These are phyloP conservation scores for Macrophomina phaseolina DNA, from an alignment of 2,329 filamentous ascomycete genomes.

Conservation along the genomic window DNA sequence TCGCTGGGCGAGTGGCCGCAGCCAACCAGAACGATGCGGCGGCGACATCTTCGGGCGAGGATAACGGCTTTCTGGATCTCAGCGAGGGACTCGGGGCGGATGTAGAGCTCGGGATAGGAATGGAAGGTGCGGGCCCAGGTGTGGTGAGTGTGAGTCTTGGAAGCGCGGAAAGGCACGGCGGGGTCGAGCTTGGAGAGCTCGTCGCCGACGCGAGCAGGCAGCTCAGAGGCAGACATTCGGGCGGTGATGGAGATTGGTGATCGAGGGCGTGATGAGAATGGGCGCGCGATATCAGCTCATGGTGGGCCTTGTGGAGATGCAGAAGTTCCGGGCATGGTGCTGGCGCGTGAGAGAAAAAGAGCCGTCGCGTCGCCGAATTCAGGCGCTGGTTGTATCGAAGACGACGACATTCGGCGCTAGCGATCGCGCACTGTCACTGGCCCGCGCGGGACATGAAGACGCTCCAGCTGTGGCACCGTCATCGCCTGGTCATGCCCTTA, in stretches of 20 bases:
- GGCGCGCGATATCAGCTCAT: conserved; percentile 8
- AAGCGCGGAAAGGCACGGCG: conserved; percentile 76
- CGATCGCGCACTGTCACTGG: neutral
- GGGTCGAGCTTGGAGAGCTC: conserved; percentile 66
- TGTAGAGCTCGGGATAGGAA: conserved; percentile 86
- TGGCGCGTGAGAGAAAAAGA: conserved; percentile 10
- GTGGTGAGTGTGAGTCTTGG: conserved; percentile 74
- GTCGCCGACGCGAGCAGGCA: conserved; percentile 55
- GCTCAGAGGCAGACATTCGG: conserved; percentile 9
- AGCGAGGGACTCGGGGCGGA: conserved; percentile 77
- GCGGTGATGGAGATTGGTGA: neutral
- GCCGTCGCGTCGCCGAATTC: neutral
- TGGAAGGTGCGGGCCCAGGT: conserved; percentile 97
- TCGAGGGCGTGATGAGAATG: neutral
- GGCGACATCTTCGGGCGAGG: conserved; percentile 79
- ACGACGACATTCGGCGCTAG: conserved; percentile 22
- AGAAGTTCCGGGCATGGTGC: neutral
- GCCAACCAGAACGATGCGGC: conserved; percentile 84
- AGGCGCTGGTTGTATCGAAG: conserved; percentile 1
- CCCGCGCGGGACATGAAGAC: neutral
- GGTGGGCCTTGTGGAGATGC: neutral
- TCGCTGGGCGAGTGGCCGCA: conserved; percentile 91
- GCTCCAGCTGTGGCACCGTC: neutral
- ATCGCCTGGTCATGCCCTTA: neutral
- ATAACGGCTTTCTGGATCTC: conserved; percentile 86